Base-by-base conservation (phyloP, 2,329 filamentous ascomycete species). In the Fusarium xylarioides region DNA sequence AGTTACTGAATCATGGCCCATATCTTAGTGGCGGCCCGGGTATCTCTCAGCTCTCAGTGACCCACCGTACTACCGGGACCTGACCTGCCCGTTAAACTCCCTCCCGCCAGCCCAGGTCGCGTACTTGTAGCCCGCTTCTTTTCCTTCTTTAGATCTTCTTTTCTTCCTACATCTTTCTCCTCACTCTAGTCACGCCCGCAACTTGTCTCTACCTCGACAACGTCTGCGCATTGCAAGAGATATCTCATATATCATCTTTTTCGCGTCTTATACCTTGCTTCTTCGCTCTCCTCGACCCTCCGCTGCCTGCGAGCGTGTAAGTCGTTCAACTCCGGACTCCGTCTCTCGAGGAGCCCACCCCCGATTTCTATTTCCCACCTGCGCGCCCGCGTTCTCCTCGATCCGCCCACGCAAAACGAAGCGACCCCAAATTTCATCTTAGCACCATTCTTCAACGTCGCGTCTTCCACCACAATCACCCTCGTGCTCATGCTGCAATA, bases 251-350 rank as follows among this genome's bases (percentile, higher is more conserved):
- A 73, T 59, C 69, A 58, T 70, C 57, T 52, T 65, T 69, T 67
- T 74, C 74, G 65, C 68, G 62, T 66, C 56, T 59, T 46, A 52
- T 42, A 65, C 62, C 66, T 40, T 60, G 44, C 66, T 28, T 60
- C 52, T 66, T 56, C 63, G 60, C 56, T 63, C 58, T 66, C 63
- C 62, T 55, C 74, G 62, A 50, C 30, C 74, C 26, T 62, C 49
- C 49, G 12, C 30, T 21, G n/a, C 47, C 8, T 35, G 47, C n/a
- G 49, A 52, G 71, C 79, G 79, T 81, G 79, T 81, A 81, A 81
- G 80, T 81, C 79, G 73, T 67, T 67, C 56, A 54, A 18, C 56
- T 67, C 62, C 56, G 44, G 47, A 50, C 54, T 71, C 66, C 62
- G 63, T 54, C 68, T 73, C 75, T 69, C 68, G 63, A 77, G 71